Evolutionary conservation across 139 green algal species (phyloP).

Genomic region (Chlamydomonas sphaeroides): DNA sequence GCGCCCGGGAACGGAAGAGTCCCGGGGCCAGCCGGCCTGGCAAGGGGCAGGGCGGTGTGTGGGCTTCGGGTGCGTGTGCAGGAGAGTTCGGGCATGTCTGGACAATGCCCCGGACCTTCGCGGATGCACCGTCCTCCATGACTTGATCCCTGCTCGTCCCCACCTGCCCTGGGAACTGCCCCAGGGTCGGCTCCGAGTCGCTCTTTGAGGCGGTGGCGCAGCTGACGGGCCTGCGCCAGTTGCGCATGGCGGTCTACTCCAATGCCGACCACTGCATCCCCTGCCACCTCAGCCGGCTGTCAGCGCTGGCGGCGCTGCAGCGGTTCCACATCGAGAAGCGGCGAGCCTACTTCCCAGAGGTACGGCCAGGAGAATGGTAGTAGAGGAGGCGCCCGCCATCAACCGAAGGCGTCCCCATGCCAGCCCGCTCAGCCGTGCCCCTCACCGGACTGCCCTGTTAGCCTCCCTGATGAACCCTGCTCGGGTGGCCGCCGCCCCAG

Average conservation of each 20-base stretch:
- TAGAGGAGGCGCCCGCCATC: no score
- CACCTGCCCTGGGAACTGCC: not conserved
- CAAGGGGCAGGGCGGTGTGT: not conserved
- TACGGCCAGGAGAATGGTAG: no score
- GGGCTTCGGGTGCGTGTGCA: no score
- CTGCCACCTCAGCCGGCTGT: conserved; percentile 31
- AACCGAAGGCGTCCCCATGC: no score
- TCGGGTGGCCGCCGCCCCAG: not conserved
- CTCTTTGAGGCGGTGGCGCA: conserved; percentile 40
- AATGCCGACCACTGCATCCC: conserved; percentile 39
- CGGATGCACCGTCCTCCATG: no score
- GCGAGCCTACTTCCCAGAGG: conserved; percentile 34
- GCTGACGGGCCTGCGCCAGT: conserved; percentile 38
- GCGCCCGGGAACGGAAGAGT: not conserved
- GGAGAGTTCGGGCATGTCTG: no score
- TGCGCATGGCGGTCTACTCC: conserved; percentile 42
- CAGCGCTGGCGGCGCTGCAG: conserved; percentile 28
- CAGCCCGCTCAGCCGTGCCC: no score
- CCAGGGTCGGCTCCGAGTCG: conserved; percentile 33
- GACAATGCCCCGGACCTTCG: no score
- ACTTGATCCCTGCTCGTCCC: not conserved
- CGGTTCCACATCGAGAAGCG: conserved; percentile 36
- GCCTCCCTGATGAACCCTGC: no score
- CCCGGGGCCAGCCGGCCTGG: no score
- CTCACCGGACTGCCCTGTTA: no score